Percentiles rank a stretch among this genome's conserved stretches.
Evolutionary conservation across 805 yeast genomes (phyloP).

Genomic region (Saccharomyces jurei): DNA sequence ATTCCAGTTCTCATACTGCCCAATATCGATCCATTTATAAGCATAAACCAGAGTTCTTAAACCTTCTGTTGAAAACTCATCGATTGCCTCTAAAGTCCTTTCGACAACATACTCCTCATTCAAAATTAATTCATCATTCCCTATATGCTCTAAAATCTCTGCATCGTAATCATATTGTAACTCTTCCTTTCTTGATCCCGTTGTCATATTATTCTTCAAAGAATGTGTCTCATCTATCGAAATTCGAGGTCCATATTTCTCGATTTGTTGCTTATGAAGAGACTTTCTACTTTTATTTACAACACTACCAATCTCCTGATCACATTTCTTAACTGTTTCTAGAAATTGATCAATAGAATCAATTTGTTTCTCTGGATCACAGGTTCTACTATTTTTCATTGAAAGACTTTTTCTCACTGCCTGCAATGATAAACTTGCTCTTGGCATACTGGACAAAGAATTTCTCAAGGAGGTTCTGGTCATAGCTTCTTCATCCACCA

Average conservation of each 20-base stretch:
- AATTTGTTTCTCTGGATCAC: conserved; percentile 25
- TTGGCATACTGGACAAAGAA: conserved; percentile 21
- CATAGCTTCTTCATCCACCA: conserved; percentile 12
- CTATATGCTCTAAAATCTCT: conserved; percentile 32
- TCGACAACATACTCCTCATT: conserved; percentile 76
- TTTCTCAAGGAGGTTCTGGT: conserved; percentile 30
- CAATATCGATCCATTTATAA: conserved; percentile 56
- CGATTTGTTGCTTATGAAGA: conserved; percentile 49
- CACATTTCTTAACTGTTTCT: conserved; percentile 36
- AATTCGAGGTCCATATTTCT: conserved; percentile 37
- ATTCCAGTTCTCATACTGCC: conserved; percentile 61
- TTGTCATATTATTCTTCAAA: not conserved
- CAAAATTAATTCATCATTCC: conserved; percentile 48
- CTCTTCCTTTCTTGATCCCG: not conserved
- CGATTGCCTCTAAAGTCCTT: conserved; percentile 80
- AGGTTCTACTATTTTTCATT: conserved; percentile 6
- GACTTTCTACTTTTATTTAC: conserved; percentile 48
- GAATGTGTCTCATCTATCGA: conserved; percentile 4
- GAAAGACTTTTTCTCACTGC: conserved; percentile 28
- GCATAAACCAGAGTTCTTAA: conserved; percentile 82
- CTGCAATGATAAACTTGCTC: conserved; percentile 25
- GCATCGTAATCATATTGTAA: not conserved
- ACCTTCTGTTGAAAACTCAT: conserved; percentile 92
- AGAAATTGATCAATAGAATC: conserved; percentile 46
- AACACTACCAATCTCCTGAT: conserved; percentile 46